A percentile compares a stretch with the other conserved stretches of the same genome.
Evolutionary conservation across 305 asterid genomes (phyloP).

Genomic region (Lippia alba): DNA sequence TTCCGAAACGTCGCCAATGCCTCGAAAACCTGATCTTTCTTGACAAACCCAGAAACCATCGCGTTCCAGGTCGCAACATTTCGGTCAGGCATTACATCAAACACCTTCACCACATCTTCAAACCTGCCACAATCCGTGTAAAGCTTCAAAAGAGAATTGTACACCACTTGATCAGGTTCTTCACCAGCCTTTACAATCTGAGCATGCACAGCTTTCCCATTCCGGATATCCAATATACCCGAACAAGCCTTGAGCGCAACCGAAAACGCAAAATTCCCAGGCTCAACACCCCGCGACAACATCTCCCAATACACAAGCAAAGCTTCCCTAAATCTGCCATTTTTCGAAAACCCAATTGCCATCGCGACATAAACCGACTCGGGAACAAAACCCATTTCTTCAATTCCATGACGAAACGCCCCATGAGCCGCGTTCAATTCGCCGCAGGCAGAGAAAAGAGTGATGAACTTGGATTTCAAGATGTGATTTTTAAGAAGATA

Average conservation of each 20-base stretch:
- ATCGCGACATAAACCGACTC: constrained; percentile 55
- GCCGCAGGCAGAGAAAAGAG: constrained; percentile 56
- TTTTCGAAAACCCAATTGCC: constrained; percentile 53
- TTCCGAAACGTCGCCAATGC: constrained; percentile 49
- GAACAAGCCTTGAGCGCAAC: constrained; percentile 55
- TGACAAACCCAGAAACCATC: constrained; percentile 41
- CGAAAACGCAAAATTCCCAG: constrained; percentile 49
- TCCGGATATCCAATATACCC: constrained; percentile 29
- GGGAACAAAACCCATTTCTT: constrained; percentile 30
- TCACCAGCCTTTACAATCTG: constrained; percentile 43
- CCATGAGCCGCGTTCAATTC: constrained; percentile 48
- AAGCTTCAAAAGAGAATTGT: constrained; percentile 51
- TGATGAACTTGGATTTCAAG: constrained; percentile 50
- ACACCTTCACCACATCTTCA: constrained; percentile 45
- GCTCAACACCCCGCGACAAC: constrained; percentile 41
- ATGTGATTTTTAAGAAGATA: constrained; percentile 43
- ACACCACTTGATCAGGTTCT: constrained; percentile 59
- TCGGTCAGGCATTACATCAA: constrained; percentile 62
- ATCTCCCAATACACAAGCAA: constrained; percentile 42
- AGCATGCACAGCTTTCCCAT: constrained; percentile 49
- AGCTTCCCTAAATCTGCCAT: constrained; percentile 41
- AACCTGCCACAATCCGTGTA: constrained; percentile 49
- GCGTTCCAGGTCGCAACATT: constrained; percentile 60
- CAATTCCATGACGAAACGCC: constrained; percentile 43
- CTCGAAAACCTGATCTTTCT: constrained; percentile 46